Evolutionary conservation across 2,329 filamentous ascomycete species (phyloP).

Genomic region (Alternaria rosae): DNA sequence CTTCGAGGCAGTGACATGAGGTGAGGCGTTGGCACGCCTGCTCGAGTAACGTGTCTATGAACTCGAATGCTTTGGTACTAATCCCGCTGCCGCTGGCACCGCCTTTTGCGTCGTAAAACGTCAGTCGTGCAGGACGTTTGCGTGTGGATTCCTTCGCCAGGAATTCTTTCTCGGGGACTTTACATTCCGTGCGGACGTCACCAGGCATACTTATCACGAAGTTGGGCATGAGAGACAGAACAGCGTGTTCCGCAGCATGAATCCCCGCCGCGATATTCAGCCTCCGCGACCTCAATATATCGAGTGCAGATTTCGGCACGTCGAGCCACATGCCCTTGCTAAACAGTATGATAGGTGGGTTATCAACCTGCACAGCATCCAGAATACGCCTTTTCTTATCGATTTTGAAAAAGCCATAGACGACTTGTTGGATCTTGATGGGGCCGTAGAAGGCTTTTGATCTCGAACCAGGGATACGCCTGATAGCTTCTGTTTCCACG

Average conservation of each 20-base stretch:
- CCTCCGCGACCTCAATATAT: slow-evolving; percentile 74
- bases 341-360: slow-evolving; percentile 84
- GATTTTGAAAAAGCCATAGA: slow-evolving; percentile 98
- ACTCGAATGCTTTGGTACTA: slow-evolving; percentile 91
- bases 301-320: slow-evolving; percentile 78
- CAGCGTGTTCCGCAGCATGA: slow-evolving; percentile 91
- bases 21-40: slow-evolving; percentile 81
- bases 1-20: slow-evolving; percentile 76
- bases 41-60: slow-evolving; percentile 77
- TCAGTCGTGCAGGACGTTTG: slow-evolving; percentile 86
- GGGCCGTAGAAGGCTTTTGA: slow-evolving; percentile 83
- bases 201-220: slow-evolving; percentile 90
- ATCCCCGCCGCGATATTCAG: slow-evolving; percentile 89
- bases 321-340: slow-evolving; percentile 97
- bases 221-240: slow-evolving; percentile 85
- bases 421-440: slow-evolving; percentile 84
- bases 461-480: slow-evolving; percentile 69
- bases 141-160: slow-evolving; percentile 71
- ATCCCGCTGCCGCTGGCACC: slow-evolving; percentile 84
- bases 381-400: slow-evolving; percentile 84
- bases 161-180: slow-evolving; percentile 87
- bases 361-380: slow-evolving; percentile 91
- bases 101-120: slow-evolving; percentile 95
- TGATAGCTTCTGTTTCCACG: slow-evolving; percentile 87
- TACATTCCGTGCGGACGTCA: slow-evolving; percentile 94